Percentiles rank a stretch among this genome's conserved stretches.
These are phyloP conservation scores for Mucor saturninus DNA, from an alignment of 371 early-diverging fungal species.

Conservation along the genomic window DNA sequence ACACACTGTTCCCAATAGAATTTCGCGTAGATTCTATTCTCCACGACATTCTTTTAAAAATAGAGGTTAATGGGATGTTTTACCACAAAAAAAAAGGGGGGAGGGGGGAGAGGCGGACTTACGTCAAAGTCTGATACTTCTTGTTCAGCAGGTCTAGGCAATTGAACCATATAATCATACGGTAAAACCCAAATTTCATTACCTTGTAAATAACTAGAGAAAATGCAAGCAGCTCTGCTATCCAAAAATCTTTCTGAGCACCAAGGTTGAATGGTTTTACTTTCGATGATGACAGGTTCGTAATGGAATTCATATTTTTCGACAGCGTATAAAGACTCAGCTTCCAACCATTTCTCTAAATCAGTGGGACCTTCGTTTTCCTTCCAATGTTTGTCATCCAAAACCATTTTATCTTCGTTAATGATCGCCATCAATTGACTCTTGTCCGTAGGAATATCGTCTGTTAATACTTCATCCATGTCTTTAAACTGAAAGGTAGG, in stretches of 20 bases:
- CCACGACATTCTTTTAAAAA: constrained; percentile 43
- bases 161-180: constrained; percentile 44
- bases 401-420: constrained; percentile 29
- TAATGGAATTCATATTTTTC: constrained; percentile 54
- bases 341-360: constrained; percentile 42
- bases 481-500: constrained; percentile 46
- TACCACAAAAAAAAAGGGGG: not conserved
- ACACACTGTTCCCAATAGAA: constrained; percentile 46
- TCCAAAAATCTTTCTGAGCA: constrained; percentile 57
- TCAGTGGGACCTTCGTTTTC: constrained; percentile 51
- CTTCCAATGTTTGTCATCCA: constrained; percentile 52
- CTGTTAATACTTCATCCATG: constrained; percentile 10
- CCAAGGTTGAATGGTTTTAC: constrained; percentile 50
- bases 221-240: constrained; percentile 51
- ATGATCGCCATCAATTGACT: constrained; percentile 28
- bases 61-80: not conserved
- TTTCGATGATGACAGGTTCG: constrained; percentile 51
- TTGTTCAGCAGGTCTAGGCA: constrained; percentile 31
- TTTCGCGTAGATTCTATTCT: constrained; percentile 45
- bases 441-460: constrained; percentile 37
- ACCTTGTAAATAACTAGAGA: constrained; percentile 48
- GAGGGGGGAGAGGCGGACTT: constrained; percentile 8
- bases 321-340: constrained; percentile 40
- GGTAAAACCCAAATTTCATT: constrained; percentile 55
- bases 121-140: constrained; percentile 54